phyloP scores from a whole-genome alignment of 305 asterid genomes.

The Striga hermonthica region DNA sequence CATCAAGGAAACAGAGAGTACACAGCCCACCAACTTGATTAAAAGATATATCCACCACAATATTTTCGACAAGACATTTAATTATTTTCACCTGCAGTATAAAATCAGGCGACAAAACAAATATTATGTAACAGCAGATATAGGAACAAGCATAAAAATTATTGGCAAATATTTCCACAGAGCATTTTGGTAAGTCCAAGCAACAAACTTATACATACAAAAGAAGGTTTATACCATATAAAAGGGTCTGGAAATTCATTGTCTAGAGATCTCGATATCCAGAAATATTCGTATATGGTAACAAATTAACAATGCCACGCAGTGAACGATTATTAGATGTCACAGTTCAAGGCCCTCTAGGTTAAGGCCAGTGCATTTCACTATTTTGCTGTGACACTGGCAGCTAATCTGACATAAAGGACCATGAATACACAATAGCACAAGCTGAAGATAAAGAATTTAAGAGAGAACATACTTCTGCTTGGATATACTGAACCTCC shows the following conservation, averaged over 20 bases:
- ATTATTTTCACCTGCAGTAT: conserved; percentile 82
- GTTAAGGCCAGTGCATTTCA: conserved; percentile 7
- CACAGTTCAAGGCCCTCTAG: neutral
- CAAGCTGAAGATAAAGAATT: too few species aligned
- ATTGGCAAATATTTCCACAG: conserved; percentile 19
- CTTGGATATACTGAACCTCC: conserved; percentile 90
- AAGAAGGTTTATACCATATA: conserved; percentile 11
- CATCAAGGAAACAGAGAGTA: conserved; percentile 96
- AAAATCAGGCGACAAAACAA: conserved; percentile 28
- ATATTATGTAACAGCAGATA: conserved; percentile 16
- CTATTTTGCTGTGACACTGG: neutral
- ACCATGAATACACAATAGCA: too few species aligned
- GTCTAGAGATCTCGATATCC: conserved; percentile 7
- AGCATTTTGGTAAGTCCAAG: conserved; percentile 8
- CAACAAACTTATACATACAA: conserved; percentile 22
- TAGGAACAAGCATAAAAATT: conserved; percentile 19
- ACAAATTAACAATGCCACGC: neutral
- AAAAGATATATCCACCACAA: conserved; percentile 92
- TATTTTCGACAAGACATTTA: conserved; percentile 92
- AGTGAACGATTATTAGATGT: conserved; percentile 8
- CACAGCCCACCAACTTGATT: conserved; percentile 97
- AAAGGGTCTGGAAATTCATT: conserved; percentile 15
- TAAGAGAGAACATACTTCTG: conserved; percentile 56
- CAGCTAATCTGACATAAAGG: neutral
- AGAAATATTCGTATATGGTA: conserved; percentile 9